Percentiles rank a stretch among this genome's conserved stretches.
These are phyloP conservation scores for Lactifluus volemus DNA, from an alignment of 768 basidiomycete genomes.

Conservation along the genomic window DNA sequence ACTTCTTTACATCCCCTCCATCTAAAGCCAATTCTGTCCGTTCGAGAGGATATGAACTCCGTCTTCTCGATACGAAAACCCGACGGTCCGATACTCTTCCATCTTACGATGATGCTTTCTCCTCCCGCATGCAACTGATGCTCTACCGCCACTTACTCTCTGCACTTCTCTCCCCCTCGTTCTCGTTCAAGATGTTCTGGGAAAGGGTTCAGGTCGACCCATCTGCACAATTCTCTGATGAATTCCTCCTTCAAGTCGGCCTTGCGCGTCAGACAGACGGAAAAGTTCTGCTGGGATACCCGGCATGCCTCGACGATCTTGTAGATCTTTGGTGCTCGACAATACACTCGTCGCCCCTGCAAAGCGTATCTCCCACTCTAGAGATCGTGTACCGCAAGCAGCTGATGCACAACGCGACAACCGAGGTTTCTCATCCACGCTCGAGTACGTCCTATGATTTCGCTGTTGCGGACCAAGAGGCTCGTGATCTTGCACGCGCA, in stretches of 20 bases:
- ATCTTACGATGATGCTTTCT: conserved; percentile 43
- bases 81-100: conserved; percentile 44
- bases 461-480: conserved; percentile 27
- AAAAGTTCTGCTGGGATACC: not conserved
- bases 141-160: conserved; percentile 62
- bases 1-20: conserved; percentile 19
- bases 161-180: conserved; percentile 34
- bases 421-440: not conserved
- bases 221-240: conserved; percentile 36
- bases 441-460: not conserved
- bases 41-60: conserved; percentile 27
- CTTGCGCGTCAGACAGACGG: conserved; percentile 13
- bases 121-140: conserved; percentile 68
- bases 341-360: conserved; percentile 22
- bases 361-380: conserved; percentile 33
- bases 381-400: conserved; percentile 43
- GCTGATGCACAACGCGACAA: not conserved
- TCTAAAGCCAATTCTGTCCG: not conserved
- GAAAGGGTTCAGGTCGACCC: conserved; percentile 36
- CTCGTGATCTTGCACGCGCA: conserved; percentile 36
- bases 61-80: conserved; percentile 64
- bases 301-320: conserved; percentile 26
- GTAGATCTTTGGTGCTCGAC: conserved; percentile 27
- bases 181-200: conserved; percentile 52
- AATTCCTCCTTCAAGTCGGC: conserved; percentile 34